Percentiles rank a stretch among this genome's conserved stretches.
Evolutionary conservation across 1,284 basidiomycete species (phyloP).

Genomic region (Meira miltonrushii): DNA sequence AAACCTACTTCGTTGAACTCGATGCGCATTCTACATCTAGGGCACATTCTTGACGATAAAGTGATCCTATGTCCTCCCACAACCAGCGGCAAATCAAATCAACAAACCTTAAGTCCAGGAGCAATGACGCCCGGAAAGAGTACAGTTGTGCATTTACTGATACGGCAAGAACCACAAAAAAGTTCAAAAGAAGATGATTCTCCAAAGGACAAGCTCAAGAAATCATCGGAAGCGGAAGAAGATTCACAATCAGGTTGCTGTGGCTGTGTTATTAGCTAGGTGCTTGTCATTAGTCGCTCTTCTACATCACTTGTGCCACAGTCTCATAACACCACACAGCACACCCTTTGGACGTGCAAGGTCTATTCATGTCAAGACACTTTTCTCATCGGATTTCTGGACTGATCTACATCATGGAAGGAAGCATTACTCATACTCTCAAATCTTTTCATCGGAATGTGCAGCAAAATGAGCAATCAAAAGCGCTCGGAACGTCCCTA

Average conservation of each 20-base stretch:
- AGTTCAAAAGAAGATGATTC: conserved; percentile 5
- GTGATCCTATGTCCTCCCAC: neutral
- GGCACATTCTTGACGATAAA: conserved; percentile 12
- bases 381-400: too few relatives aligned
- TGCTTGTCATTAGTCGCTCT: neutral
- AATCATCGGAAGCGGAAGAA: conserved; percentile 2
- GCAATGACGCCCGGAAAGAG: conserved; percentile 3
- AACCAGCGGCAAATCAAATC: neutral
- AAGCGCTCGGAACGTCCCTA: too few relatives aligned
- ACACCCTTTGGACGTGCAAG: neutral
- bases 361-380: too few relatives aligned
- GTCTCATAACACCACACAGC: neutral
- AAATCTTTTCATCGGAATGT: too few relatives aligned
- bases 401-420: too few relatives aligned
- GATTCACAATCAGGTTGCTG: neutral
- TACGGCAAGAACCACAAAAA: neutral
- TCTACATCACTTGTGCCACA: neutral
- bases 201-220: neutral
- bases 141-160: conserved; percentile 11
- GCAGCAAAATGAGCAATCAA: too few relatives aligned
- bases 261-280: conserved; percentile 9
- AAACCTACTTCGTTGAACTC: neutral
- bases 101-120: neutral
- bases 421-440: too few relatives aligned
- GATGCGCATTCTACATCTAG: conserved; percentile 8